These are phyloP conservation scores for Colletotrichum trifolii DNA, from an alignment of 2,329 filamentous ascomycete species.

Conservation along the genomic window DNA sequence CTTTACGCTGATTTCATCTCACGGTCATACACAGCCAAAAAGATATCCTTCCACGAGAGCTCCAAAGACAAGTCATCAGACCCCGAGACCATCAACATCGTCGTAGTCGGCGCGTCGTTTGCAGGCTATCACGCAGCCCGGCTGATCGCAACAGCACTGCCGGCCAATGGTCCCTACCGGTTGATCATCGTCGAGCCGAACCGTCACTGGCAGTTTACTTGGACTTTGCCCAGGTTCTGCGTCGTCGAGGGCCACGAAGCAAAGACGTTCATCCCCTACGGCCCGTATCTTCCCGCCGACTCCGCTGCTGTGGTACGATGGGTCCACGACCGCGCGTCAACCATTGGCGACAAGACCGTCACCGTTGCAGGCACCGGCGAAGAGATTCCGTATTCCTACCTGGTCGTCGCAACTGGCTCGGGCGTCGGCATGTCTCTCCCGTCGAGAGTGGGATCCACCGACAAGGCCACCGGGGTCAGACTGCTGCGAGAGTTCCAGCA, in stretches of 20 bases:
- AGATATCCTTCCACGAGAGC: constrained; percentile 22
- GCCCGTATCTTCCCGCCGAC: constrained; percentile 49
- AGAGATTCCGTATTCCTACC: constrained; percentile 62
- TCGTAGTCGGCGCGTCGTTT: constrained; percentile 69
- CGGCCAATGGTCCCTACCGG: constrained; percentile 57
- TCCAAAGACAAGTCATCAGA: constrained; percentile 22
- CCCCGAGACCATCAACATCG: constrained; percentile 55
- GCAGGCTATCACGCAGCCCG: constrained; percentile 62
- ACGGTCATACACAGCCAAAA: constrained; percentile 34
- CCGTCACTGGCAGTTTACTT: constrained; percentile 70
- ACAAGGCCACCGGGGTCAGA: constrained; percentile 54
- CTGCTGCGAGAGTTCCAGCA: constrained; percentile 59
- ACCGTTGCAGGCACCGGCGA: constrained; percentile 53
- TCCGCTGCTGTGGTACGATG: constrained; percentile 50
- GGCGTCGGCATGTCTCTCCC: constrained; percentile 57
- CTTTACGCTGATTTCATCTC: constrained; percentile 20
- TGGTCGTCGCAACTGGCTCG: constrained; percentile 69
- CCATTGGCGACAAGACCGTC: constrained; percentile 52
- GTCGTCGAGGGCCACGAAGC: constrained; percentile 67
- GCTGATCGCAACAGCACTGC: constrained; percentile 60
- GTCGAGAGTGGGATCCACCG: constrained; percentile 56
- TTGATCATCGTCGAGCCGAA: constrained; percentile 69
- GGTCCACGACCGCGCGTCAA: constrained; percentile 54
- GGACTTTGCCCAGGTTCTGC: constrained; percentile 68
- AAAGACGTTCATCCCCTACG: constrained; percentile 71